Conservation (phyloP, 2,329 filamentous ascomycete species). For the Fonsecaea erecta region DNA sequence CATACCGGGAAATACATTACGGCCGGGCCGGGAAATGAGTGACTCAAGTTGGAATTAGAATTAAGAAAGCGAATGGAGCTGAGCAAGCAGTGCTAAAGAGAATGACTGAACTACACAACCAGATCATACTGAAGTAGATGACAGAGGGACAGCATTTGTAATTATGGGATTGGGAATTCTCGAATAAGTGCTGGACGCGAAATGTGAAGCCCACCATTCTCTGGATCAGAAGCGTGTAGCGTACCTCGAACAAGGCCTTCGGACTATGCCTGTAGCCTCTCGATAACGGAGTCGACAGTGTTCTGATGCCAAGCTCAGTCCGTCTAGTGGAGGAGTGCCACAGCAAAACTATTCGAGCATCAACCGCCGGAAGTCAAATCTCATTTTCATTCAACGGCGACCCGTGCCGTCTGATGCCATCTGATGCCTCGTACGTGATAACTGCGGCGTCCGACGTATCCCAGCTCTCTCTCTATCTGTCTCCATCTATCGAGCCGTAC, state of each 20-base stretch:
- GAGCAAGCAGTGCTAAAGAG: not conserved
- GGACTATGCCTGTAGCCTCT: too few species aligned
- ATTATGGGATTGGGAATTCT: not conserved
- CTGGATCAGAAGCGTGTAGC: not conserved
- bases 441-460: too few species aligned
- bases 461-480: too few species aligned
- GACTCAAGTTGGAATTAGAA: not conserved
- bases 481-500: too few species aligned
- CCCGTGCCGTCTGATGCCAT: too few species aligned
- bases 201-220: not conserved
- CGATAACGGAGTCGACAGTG: too few species aligned
- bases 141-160: not conserved
- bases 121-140: not conserved
- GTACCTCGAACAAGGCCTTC: not conserved
- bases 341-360: too few species aligned
- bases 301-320: too few species aligned
- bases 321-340: too few species aligned
- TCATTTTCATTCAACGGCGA: too few species aligned
- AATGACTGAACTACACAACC: not conserved
- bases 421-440: too few species aligned
- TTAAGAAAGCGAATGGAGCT: not conserved
- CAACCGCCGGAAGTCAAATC: too few species aligned
- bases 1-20: not conserved
- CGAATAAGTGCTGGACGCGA: not conserved
- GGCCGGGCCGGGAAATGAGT: not conserved